Base-by-base conservation (phyloP, 164 flowering plant genomes). In the Annona cherimola region DNA sequence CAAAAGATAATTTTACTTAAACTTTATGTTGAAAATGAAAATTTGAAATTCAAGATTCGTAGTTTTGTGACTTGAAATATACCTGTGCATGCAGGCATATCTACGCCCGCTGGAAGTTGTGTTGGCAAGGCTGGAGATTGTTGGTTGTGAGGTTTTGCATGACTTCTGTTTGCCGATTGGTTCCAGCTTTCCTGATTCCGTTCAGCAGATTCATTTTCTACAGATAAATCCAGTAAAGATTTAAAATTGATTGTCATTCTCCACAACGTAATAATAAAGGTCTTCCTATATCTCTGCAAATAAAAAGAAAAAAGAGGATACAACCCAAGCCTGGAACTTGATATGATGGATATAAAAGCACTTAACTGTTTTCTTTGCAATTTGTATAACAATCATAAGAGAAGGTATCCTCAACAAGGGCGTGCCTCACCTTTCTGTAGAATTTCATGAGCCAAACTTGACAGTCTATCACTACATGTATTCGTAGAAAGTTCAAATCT, bases 401-500 rank as follows among this genome's bases (percentile, higher is more conserved):
- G 26, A 71, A 40, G 63, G 5, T 16, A 26, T 26, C 35, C 35
- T 26, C 35, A 26, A 26, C 35, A 26, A 39, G 40, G 63, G 69
- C 39, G 39, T 9, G 40, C 46, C 78, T 71, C 69, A 91, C 98
- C 97, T 90, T 81, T 82, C 68, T 83, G 84, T 19, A 90, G 78
- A 77, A 92, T 89, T 71, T 89, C 91, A 71, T 87, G 87, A 12
- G 93, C 93, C 67, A 88, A 70, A 71, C 74, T 79, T 63, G 82
- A 82, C 78, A 94, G 69, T 71, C 57, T 69, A 67, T 81, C 86
- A 80, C 82, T 89, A 81, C 98, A 94, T 9, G 77, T 84, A 75
- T 76, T 86, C 93, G 89, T 86, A 73, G 98, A 94, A 62, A 94
- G 88, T 80, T 94, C 98, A 81, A 94, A 94, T 81, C 95, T 89